phyloP scores from a whole-genome alignment of 2,329 filamentous ascomycete genomes.

The Ceratocystis huliohia region DNA sequence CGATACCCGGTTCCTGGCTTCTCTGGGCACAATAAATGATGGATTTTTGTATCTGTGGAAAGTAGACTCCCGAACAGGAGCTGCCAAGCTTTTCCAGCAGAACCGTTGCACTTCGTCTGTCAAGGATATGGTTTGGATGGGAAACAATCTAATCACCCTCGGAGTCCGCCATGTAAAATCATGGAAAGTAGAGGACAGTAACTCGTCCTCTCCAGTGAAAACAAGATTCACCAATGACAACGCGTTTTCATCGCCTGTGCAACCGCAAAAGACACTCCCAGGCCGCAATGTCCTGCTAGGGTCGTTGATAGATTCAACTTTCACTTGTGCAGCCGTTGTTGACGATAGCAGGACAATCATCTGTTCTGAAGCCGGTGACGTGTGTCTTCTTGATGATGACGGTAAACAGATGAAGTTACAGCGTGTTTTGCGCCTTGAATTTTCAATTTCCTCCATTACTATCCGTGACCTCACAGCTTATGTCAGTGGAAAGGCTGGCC shows the following conservation, averaged over 20 bases:
- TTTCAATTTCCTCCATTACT: conserved; percentile 54
- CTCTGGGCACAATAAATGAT: conserved; percentile 78
- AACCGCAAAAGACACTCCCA: conserved; percentile 49
- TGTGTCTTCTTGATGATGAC: conserved; percentile 77
- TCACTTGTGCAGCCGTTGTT: conserved; percentile 63
- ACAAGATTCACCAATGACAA: conserved; percentile 35
- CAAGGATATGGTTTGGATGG: conserved; percentile 82
- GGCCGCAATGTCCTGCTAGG: conserved; percentile 84
- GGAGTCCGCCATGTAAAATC: conserved; percentile 87
- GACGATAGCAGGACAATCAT: conserved; percentile 64
- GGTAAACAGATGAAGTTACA: conserved; percentile 58
- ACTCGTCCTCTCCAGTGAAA: conserved; percentile 50
- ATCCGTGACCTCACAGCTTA: conserved; percentile 48
- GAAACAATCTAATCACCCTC: conserved; percentile 67
- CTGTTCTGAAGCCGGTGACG: conserved; percentile 74
- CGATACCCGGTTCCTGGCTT: conserved; percentile 76
- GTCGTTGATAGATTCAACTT: conserved; percentile 67
- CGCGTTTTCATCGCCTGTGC: conserved; percentile 25
- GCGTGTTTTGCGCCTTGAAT: conserved; percentile 53
- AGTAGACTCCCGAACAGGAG: conserved; percentile 68
- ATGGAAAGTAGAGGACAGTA: conserved; percentile 67
- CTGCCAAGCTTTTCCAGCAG: conserved; percentile 67
- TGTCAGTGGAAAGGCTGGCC: conserved; percentile 55
- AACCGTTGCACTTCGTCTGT: conserved; percentile 84
- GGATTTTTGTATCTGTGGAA: conserved; percentile 88